Percentiles rank a stretch among this genome's conserved stretches.
phyloP scores from a whole-genome alignment of 441 rosid species.

The Capsella rubella region DNA sequence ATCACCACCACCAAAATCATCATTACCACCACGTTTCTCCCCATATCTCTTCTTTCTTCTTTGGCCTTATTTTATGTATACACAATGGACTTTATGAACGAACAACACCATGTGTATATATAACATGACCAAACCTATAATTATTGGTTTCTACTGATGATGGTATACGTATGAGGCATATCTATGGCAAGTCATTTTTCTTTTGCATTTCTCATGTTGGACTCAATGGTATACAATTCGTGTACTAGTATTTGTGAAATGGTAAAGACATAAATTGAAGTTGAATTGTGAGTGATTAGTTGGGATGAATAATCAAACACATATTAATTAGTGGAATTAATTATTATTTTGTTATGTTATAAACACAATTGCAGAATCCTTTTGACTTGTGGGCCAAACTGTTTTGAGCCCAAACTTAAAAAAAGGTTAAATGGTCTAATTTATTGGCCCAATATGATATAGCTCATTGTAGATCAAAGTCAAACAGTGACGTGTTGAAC shows the following conservation, averaged over 20 bases:
- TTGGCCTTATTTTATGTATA: background rate
- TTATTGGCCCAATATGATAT: background rate
- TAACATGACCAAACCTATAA: background rate
- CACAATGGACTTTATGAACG: background rate
- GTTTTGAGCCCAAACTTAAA: background rate
- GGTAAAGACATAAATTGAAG: background rate
- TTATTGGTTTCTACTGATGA: background rate
- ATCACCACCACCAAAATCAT: background rate
- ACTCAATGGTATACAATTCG: background rate
- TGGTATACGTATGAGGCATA: background rate
- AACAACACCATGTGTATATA: background rate
- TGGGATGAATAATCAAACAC: background rate
- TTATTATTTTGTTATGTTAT: no score
- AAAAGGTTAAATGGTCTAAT: no score
- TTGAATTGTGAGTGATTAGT: background rate
- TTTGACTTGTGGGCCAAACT: background rate
- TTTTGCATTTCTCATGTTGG: background rate
- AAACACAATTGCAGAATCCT: background rate
- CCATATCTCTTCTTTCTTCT: background rate
- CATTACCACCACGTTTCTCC: background rate
- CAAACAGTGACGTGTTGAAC: background rate
- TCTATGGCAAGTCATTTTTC: conserved; percentile 5
- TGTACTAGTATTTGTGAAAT: background rate
- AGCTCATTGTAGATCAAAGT: background rate
- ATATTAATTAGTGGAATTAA: no score